These are phyloP conservation scores for Balansia obtecta DNA, from an alignment of 2,329 filamentous ascomycete genomes.

Conservation along the genomic window DNA sequence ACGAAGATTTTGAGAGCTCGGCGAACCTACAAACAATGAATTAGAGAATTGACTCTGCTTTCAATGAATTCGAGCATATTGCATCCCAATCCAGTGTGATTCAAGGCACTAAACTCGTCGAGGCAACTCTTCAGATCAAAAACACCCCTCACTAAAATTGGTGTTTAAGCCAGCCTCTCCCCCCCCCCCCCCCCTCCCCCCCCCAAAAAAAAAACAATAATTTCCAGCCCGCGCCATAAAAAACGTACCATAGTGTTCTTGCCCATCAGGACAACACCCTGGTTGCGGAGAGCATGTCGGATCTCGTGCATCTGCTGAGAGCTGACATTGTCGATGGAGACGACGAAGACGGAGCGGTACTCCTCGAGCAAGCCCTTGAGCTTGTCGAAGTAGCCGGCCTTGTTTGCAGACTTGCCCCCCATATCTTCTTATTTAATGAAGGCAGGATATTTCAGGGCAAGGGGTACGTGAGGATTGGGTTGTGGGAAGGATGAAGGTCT, in stretches of 20 bases:
- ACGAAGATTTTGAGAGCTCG: slow-evolving; percentile 96
- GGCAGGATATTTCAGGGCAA: slow-evolving; percentile 98
- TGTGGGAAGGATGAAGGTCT: slow-evolving; percentile 11
- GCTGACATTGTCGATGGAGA: slow-evolving; percentile 97
- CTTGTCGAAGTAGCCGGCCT: slow-evolving; percentile 98
- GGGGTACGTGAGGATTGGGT: slow-evolving; percentile 14
- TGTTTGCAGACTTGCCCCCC: slow-evolving; percentile 93
- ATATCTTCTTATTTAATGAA: slow-evolving; percentile 90
- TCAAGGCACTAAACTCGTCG: background rate
- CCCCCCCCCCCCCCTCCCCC: too few species aligned
- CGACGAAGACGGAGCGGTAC: slow-evolving; percentile 97
- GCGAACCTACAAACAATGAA: slow-evolving; percentile 53
- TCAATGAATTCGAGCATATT: background rate
- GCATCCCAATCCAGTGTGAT: background rate
- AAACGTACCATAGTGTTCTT: slow-evolving; percentile 96
- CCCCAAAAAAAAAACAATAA: too few species aligned
- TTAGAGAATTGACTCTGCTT: slow-evolving; percentile 6
- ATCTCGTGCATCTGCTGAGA: slow-evolving; percentile 99
- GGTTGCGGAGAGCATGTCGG: slow-evolving; percentile 74
- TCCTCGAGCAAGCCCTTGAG: slow-evolving; percentile 93
- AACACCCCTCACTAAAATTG: background rate
- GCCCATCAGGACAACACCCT: slow-evolving; percentile 96
- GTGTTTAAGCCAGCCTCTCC: too few species aligned
- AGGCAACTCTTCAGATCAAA: background rate
- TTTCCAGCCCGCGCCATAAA: background rate